phyloP scores from a whole-genome alignment of 495 filamentous ascomycete species.

The Evernia prunastri region DNA sequence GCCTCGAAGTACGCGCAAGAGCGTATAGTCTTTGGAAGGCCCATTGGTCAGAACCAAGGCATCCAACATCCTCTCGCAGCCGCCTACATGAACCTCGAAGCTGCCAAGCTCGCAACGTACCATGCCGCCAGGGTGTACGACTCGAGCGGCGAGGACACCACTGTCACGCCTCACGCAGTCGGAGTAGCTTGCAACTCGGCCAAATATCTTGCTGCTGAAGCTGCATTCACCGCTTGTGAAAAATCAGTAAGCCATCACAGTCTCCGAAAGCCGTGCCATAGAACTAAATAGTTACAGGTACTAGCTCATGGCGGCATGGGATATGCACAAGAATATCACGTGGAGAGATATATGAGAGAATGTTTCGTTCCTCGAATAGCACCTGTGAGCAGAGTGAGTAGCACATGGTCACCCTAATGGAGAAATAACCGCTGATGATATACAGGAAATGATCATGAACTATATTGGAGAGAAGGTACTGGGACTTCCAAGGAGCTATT shows the following conservation, averaged over 20 bases:
- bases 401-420: background rate
- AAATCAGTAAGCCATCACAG: constrained; percentile 38
- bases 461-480: constrained; percentile 71
- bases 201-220: constrained; percentile 75
- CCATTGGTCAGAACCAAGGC: constrained; percentile 69
- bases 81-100: constrained; percentile 72
- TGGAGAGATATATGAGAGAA: constrained; percentile 70
- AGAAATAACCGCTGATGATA: constrained; percentile 3
- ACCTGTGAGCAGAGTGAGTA: constrained; percentile 55
- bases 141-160: constrained; percentile 32
- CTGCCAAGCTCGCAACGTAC: constrained; percentile 70
- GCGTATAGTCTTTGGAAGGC: constrained; percentile 60
- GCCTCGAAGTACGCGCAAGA: constrained; percentile 63
- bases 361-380: constrained; percentile 69
- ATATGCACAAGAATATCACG: constrained; percentile 72
- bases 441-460: constrained; percentile 70
- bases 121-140: constrained; percentile 72
- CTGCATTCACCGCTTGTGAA: constrained; percentile 69
- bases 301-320: constrained; percentile 69
- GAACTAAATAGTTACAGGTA: constrained; percentile 16
- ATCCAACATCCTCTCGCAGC: constrained; percentile 69
- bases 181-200: constrained; percentile 70
- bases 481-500: constrained; percentile 48
- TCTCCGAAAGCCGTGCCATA: background rate
- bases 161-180: constrained; percentile 44